Percentiles rank a stretch among this genome's conserved stretches.
phyloP scores from a whole-genome alignment of 2,329 filamentous ascomycete genomes.

The Cytospora schulzeri region DNA sequence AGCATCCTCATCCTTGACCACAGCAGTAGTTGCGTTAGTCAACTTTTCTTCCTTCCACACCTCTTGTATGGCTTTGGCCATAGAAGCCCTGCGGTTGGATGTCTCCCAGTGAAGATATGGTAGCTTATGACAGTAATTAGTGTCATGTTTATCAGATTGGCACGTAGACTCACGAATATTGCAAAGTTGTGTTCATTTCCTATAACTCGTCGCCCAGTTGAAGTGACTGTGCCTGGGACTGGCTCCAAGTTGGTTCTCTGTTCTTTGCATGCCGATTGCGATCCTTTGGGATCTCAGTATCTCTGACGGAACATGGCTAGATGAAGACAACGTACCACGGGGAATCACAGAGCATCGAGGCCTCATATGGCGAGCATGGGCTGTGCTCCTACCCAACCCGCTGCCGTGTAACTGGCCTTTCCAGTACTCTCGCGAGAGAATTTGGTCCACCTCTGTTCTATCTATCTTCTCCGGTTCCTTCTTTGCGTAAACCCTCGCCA shows the following conservation, averaged over 20 bases:
- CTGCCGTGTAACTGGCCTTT: slow-evolving; percentile 15
- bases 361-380: slow-evolving; percentile 16
- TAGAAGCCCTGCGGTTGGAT: background rate
- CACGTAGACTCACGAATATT: background rate
- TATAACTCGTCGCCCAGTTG: background rate
- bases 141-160: background rate
- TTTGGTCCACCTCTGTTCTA: background rate
- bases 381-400: slow-evolving; percentile 3
- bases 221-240: too few relatives aligned
- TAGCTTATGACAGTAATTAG: background rate
- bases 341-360: slow-evolving; percentile 9
- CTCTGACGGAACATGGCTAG: too few relatives aligned
- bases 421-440: slow-evolving; percentile 15
- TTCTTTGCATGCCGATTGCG: background rate
- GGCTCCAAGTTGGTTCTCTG: background rate
- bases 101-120: slow-evolving; percentile 25
- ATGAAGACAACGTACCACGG: background rate
- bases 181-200: background rate
- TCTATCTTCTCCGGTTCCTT: background rate
- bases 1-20: background rate
- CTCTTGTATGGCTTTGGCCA: background rate
- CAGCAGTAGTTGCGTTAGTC: background rate
- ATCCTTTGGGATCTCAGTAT: background rate
- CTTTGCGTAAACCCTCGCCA: slow-evolving; percentile 11
- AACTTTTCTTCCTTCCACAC: background rate